Evolutionary conservation across 176 grass and related monocot genomes (phyloP), one percentile per base, ranked within the genome.

Genomic region (Paspalum notatum): DNA sequence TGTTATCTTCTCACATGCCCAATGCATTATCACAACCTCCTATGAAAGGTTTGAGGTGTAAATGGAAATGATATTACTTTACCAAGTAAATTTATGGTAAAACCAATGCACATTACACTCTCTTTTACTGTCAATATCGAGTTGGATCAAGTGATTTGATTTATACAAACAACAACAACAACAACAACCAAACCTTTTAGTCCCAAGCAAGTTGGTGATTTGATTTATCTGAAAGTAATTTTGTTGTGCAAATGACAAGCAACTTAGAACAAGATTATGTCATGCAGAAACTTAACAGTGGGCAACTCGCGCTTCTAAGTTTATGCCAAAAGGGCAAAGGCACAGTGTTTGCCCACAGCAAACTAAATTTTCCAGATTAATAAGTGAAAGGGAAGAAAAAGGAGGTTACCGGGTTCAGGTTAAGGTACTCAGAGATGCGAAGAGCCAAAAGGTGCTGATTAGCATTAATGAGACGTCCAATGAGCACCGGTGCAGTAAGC

Each of bases 21-120:
- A 98, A 83, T 98, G 92, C 96, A 98, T 98, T 69, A 95, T 91
- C 74, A 95, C 96, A 75, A 98, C 92, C 90, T 98, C 92, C 96
- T 98, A 84, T 25, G 76, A 73, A 84, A 76, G 27, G 72, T 74
- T 88, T 81, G 14, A 71, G 76, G 52, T 24, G n/a, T 74, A 90
- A 87, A 93, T 44, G 18, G 46, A 58, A 83, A 49, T 75, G 21
- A 52, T 77, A 80, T 68, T 57, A 60, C 25, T 81, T 60, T 55
- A 55, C 13, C 46, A 76, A 80, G 64, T 68, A 82, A 77, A 68
- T 60, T 27, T 59, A 72, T 51, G 9, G 12, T n/a, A n/a, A 77
- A 77, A 56, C 9, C 45, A 50, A 41, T 82, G 25, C 50, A 60
- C 27, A 72, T 72, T 15, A 3, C 25, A 56, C 20, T 25, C 2